Base-by-base conservation (phyloP, 495 filamentous ascomycete species). In the Aspergillus egyptiacus region DNA sequence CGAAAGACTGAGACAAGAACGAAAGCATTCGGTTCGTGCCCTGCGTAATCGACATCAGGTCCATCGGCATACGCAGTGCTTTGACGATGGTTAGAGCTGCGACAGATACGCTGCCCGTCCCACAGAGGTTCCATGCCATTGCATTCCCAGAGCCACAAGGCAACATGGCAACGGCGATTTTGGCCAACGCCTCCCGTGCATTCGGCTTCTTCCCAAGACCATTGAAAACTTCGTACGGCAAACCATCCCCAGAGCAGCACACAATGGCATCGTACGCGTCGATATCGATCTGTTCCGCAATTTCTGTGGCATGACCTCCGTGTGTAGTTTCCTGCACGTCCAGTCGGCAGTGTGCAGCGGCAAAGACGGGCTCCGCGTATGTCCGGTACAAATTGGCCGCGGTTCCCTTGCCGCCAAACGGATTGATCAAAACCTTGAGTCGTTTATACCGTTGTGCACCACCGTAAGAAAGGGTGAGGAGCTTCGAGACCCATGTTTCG, bases 81-180 rank as follows among this genome's bases (percentile, higher is more conserved):
- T 98, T 98, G 48, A 96, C 76, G 14, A 95, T 82, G 3, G 78
- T 78, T 52, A 98, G 63, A 7, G 91, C 85, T 3, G 89, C 87
- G 40, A 89, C 60, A 42, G 81, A 85, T 9, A 85, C 78, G 53
- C 80, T 85, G 27, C 82, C 79, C 1, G 88, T 93, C 2, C 91
- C 93, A 43, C 85, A 86, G 27, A 94, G 68, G 56, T 96, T 96
- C 73, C 84, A 86, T 36, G 84, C 85, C 87, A 97, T 85, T 19
- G 89, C 91, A 62, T 98, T 98, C 3, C 91, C 93, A 36, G 86
- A 88, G 6, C 93, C 93, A 60, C 91, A 93, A 7, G 93, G 93
- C 7, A 98, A 73, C 58, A 95, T 81, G n/a, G 84, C 81, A 8
- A 98, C 80, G 7, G 93, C 89, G n/a, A 95, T 63, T 56, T 85